Base-by-base conservation (phyloP, 1,139 yeast genomes). In the Yarrowia galli region DNA sequence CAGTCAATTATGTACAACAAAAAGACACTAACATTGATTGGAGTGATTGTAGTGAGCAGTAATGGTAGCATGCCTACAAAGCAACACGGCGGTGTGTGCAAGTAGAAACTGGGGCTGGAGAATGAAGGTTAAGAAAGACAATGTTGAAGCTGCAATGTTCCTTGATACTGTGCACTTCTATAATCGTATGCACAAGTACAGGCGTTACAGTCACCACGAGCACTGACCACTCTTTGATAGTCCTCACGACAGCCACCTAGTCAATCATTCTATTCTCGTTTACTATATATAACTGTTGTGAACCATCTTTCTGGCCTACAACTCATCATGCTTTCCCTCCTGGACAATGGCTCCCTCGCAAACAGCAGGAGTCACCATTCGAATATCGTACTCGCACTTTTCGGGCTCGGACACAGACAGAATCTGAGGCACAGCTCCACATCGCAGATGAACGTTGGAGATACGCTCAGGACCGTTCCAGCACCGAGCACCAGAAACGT, bases 381-480 rank as follows among this genome's bases (percentile, higher is more conserved):
- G 85, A 73, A 93, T 82, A 66, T 78, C 77, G 76, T 95, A 95
- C 71, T 85, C 88, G 79, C 99, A 95, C 75, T 89, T 91, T 72
- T 93, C 96, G 1, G 96, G 95, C 78, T 96, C 99, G 58, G 88
- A 82, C 6, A 93, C 97, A 2, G 87, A 78, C 36, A 87, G 68
- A 38, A 96, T 79, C 69, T 83, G 81, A 56, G 84, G 80, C 2
- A 80, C 79, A 4, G 80, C 76, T 0, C 97, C 97, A 78, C 99
- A 96, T 23, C 81, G 80, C 69, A 95, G 76, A 35, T 82, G 82
- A 3, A 91, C 87, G 13, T 78, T 79, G 0, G 92, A 93, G 43
- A 89, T 84, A 75, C 99, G 85, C 36, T 81, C 77, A 3, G 98
- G 98, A 0, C 99, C 99, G 76, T 92, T 91, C 98, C 99, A 95